A percentile compares a stretch with the other conserved stretches of the same genome.
Evolutionary conservation across 257 asterid species (phyloP).

Genomic region (Solanum pennellii): DNA sequence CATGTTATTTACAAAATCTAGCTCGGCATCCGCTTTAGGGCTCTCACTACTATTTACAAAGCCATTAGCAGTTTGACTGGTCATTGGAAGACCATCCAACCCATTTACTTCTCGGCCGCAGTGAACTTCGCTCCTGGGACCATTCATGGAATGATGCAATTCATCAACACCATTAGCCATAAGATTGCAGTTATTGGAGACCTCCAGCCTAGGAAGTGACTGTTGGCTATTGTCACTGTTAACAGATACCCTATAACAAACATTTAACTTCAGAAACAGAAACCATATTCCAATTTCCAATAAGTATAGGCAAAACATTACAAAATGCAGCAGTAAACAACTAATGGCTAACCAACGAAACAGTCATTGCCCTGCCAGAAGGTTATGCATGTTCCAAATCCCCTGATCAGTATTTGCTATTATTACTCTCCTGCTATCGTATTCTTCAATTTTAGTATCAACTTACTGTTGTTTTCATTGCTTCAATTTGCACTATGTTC

Average conservation of each 20-base stretch:
- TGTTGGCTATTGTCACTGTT: constrained; percentile 19
- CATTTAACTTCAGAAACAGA: not conserved
- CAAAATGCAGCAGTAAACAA: not conserved
- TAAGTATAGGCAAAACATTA: not conserved
- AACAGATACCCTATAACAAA: constrained; percentile 18
- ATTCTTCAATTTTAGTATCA: not conserved
- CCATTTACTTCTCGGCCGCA: constrained; percentile 17
- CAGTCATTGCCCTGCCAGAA: not conserved
- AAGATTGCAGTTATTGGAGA: constrained; percentile 21
- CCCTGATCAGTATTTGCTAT: not conserved
- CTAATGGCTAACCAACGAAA: not conserved
- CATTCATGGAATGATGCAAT: constrained; percentile 24
- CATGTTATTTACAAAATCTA: constrained; percentile 52
- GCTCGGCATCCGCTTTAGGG: constrained; percentile 22
- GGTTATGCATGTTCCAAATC: not conserved
- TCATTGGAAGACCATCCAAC: constrained; percentile 27
- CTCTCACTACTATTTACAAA: constrained; percentile 43
- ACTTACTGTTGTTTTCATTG: not conserved
- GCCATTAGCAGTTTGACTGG: constrained; percentile 26
- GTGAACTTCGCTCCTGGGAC: constrained; percentile 17
- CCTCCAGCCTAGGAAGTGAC: constrained; percentile 21
- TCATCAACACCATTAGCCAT: constrained; percentile 16
- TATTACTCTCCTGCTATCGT: not conserved
- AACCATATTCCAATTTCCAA: not conserved
- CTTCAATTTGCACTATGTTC: not conserved